Base-by-base conservation (phyloP, 352 stramenopile species). In the Globisporangium nagaii region DNA sequence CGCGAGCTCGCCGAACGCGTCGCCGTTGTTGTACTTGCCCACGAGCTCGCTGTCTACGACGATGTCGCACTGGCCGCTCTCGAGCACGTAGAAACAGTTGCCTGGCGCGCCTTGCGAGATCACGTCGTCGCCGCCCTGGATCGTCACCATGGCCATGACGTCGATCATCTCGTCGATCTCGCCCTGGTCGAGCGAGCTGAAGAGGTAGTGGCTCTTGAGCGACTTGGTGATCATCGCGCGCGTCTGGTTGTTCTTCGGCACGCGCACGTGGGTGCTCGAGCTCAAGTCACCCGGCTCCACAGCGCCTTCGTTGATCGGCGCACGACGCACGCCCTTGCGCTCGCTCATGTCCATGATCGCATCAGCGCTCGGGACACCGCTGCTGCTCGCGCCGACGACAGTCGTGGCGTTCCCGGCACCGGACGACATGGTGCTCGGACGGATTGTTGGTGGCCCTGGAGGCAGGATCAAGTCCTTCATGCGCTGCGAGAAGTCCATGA, bases 1-100 rank as follows among this genome's bases (percentile, higher is more conserved):
- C 11, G 95, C 95, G n/a, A 99, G 75, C 73, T 99, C 96, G 20
- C 96, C 96, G 65, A 99, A 99, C 1, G 88, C 80, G 32, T 88
- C 72, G 0, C 84, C 82, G 36, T 79, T 84, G n/a, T 57, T 57
- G 61, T 98, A 86, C 51, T 76, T 80, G 39, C 80, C 84, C 24
- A 90, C 74, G 13, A 96, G 76, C 37, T 88, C 78, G 7, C 69
- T 63, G 50, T 93, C 73, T n/a, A 95, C 79, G 24, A 86, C 59
- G 59, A 96, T 93, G 53, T 88, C 83, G 50, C 96, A 90, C 34
- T 75, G 60, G 17, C 96, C 96, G 66, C 76, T 94, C 56, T 96
- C 71, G 20, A 98, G 81, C 28, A 98, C 85, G 69, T 96, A 98
- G 58, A 98, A 98, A 49, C 74, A 93, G 64, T 97, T 92, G 56